Evolutionary conservation across 257 asterid species (phyloP).

Genomic region (Nicotiana attenuata): DNA sequence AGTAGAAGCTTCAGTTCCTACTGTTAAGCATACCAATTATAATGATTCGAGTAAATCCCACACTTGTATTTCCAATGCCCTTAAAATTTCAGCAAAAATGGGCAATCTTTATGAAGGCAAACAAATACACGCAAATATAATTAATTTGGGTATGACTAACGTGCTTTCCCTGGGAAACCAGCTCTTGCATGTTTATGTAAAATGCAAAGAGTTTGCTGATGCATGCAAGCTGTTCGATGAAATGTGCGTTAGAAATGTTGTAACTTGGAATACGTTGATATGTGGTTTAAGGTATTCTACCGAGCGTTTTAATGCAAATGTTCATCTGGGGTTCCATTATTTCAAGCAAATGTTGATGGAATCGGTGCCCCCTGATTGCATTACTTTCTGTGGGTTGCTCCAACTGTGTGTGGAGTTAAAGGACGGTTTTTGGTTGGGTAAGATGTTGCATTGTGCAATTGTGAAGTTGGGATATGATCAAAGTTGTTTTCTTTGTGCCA

Average conservation of each 20-base stretch:
- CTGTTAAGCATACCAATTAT: background rate
- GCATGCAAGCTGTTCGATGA: conserved; percentile 22
- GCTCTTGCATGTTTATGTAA: conserved; percentile 15
- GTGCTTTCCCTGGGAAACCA: conserved; percentile 19
- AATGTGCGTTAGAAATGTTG: conserved; percentile 15
- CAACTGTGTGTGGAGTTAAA: conserved; percentile 2
- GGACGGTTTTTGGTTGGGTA: conserved; percentile 5
- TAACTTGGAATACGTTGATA: conserved; percentile 23
- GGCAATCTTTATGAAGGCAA: conserved; percentile 16
- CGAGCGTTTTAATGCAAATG: background rate
- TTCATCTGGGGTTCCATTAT: conserved; percentile 16
- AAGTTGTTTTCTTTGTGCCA: conserved; percentile 18
- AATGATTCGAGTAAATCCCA: background rate
- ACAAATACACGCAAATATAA: conserved; percentile 9
- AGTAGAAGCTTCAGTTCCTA: background rate
- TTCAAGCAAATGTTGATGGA: conserved; percentile 26
- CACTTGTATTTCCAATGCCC: conserved; percentile 4
- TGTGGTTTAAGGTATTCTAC: conserved; percentile 9
- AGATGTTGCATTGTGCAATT: conserved; percentile 20
- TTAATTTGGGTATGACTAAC: conserved; percentile 16
- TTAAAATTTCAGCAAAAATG: conserved; percentile 17
- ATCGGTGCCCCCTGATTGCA: conserved; percentile 20
- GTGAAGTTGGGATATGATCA: conserved; percentile 22
- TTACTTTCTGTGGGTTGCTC: conserved; percentile 26
- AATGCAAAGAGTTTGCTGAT: conserved; percentile 2